Evolutionary conservation across 345 rosid genomes (phyloP), one percentile per base, ranked within the genome.

Genomic region (Eucalyptus lansdowneana): DNA sequence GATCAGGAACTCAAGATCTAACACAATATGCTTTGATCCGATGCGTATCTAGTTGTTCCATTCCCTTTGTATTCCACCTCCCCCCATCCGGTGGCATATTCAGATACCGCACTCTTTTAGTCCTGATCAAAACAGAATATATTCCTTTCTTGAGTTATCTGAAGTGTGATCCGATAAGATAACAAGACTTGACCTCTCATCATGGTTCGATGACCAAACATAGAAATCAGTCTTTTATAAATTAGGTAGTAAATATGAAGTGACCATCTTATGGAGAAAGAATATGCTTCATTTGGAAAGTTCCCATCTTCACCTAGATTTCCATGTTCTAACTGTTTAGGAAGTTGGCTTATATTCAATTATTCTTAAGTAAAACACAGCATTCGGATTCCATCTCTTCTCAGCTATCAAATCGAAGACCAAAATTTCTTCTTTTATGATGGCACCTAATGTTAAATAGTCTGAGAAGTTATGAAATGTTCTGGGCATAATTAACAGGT

Each of bases 401-500:
- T 88, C 44, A 31, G 53, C 51, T 80, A 83, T 88, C 67, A 22
- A 51, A 27, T 88, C 87, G 14, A 50, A 42, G 83, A 76, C 83
- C 83, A 37, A 76, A 19, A 10, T 76, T 19, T 69, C 42, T 11
- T 37, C 27, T 37, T 76, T 76, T 58, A 25, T 11, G 54, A 87
- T 45, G 34, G 81, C 40, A 15, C 81, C 50, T 15, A 42, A 50
- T 40, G 51, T 24, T 49, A 54, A 86, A 86, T 54, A 45, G 51
- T 31, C 50, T 15, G 53, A 87, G 76, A 14, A 31, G 83, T 9
- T 14, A 87, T 31, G 86, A 76, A 45, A 42, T 54, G 65, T 54
- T 49, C 60, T 89, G 85, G 69, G 86, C 90, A 47, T 37, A 11
- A 31, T 40, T 86, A 31, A 42, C 50, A 93, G 99, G 98, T 95